Base-by-base conservation (phyloP, 768 basidiomycete genomes). In the Tremella fuciformis region DNA sequence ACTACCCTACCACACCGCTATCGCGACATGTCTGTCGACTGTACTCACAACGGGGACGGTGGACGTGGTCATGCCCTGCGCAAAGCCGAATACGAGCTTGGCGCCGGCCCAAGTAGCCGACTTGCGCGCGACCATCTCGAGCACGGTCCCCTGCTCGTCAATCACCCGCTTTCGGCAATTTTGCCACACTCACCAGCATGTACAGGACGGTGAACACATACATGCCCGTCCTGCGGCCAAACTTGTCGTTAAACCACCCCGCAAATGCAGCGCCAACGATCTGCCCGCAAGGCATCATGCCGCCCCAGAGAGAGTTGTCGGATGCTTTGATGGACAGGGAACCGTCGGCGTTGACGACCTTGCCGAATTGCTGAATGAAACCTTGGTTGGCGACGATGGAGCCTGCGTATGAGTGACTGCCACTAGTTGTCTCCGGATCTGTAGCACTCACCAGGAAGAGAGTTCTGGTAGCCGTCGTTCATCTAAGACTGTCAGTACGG, bases 351-450 rank as follows among this genome's bases (percentile, higher is more conserved):
- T 34, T 53, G 8, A 24, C 24, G 16, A 15, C 21, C 22, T 59
- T 66, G 7, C 62, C 66, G 41, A 60, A 71, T 29, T 69, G 65
- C 41, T 60, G 18, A 44, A 73, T 63, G 57, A 73, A 73, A 1
- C 68, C 69, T 15, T 46, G 44, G 58, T 70, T 70, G 34, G 71
- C 69, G n/a, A n/a, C n/a, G n/a, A n/a, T n/a, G n/a, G n/a, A n/a
- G n/a, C n/a, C n/a, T n/a, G n/a, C n/a, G n/a, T n/a, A n/a, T n/a
- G n/a, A n/a, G n/a, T n/a, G n/a, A n/a, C n/a, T n/a, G n/a, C n/a
- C n/a, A n/a, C n/a, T n/a, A n/a, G n/a, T n/a, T n/a, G n/a, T n/a
- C n/a, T n/a, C n/a, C n/a, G n/a, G n/a, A n/a, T n/a, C n/a, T n/a
- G n/a, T n/a, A n/a, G n/a, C n/a, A n/a, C n/a, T n/a, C n/a, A n/a